A percentile compares a stretch with the other conserved stretches of the same genome.
These are phyloP conservation scores for Didymella glomerata DNA, from an alignment of 2,329 filamentous ascomycete species.

Conservation along the genomic window DNA sequence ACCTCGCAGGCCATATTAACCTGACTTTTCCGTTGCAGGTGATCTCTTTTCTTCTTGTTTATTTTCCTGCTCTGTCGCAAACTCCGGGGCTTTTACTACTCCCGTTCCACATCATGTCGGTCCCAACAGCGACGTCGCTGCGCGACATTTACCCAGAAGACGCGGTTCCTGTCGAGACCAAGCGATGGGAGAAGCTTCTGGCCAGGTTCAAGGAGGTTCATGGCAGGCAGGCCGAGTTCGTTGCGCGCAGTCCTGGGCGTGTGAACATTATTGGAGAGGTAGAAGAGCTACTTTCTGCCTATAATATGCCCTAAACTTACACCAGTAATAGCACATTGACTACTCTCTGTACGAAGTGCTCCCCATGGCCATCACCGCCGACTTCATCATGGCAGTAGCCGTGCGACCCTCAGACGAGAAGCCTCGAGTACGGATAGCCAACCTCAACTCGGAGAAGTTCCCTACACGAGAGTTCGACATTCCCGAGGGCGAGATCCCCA, in stretches of 20 bases:
- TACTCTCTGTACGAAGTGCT: conserved; percentile 97
- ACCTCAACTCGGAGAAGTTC: conserved; percentile 80
- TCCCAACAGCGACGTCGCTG: conserved; percentile 78
- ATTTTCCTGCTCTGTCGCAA: background rate
- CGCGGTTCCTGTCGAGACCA: conserved; percentile 70
- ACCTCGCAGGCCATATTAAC: conserved; percentile 24
- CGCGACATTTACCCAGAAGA: conserved; percentile 84
- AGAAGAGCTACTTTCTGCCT: conserved; percentile 2
- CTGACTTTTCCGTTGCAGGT: conserved; percentile 10
- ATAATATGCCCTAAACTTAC: conserved; percentile 24
- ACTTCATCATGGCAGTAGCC: conserved; percentile 85
- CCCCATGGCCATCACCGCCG: conserved; percentile 92
- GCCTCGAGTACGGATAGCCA: conserved; percentile 77
- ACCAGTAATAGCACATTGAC: conserved; percentile 80
- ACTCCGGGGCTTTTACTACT: background rate
- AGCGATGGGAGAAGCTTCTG: conserved; percentile 79
- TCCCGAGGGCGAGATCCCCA: conserved; percentile 65
- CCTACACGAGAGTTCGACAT: conserved; percentile 77
- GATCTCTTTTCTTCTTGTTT: conserved; percentile 1
- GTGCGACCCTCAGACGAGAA: conserved; percentile 61
- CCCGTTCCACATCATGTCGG: conserved; percentile 52
- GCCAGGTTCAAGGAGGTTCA: conserved; percentile 75
- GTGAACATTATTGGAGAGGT: conserved; percentile 97
- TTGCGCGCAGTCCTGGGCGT: conserved; percentile 88
- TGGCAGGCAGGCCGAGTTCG: conserved; percentile 76